phyloP scores from a whole-genome alignment of 176 grass and related monocot genomes.

The Musa schizocarpa region DNA sequence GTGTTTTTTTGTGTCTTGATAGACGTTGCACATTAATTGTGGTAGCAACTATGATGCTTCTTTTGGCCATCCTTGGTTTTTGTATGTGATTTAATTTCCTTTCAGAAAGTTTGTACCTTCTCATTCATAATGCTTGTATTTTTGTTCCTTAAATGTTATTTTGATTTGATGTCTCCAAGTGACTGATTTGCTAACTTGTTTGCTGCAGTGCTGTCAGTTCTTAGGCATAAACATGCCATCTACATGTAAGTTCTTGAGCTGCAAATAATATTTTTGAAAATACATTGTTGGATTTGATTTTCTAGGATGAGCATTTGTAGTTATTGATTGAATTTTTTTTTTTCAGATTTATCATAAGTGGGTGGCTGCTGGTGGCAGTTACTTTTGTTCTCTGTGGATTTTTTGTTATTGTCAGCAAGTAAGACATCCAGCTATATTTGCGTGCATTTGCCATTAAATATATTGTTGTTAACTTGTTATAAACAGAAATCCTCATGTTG shows the following conservation, averaged over 20 bases:
- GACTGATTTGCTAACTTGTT: neutral
- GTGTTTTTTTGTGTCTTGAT: slow-evolving; percentile 12
- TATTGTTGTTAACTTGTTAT: neutral
- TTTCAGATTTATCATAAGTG: slow-evolving; percentile 68
- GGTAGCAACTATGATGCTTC: slow-evolving; percentile 64
- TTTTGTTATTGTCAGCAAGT: slow-evolving; percentile 73
- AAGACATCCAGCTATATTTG: slow-evolving; percentile 3
- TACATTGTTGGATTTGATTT: neutral
- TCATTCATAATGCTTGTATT: neutral
- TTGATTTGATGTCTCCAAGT: neutral
- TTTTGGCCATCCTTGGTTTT: slow-evolving; percentile 74
- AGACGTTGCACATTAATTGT: slow-evolving; percentile 52
- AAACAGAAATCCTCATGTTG: neutral
- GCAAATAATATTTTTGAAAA: neutral
- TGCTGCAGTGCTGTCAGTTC: slow-evolving; percentile 47
- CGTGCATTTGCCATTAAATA: neutral
- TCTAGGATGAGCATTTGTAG: neutral
- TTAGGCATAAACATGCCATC: slow-evolving; percentile 54
- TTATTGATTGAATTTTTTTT: neutral
- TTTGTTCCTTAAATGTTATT: neutral
- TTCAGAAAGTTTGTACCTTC: neutral
- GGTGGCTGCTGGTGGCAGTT: slow-evolving; percentile 52
- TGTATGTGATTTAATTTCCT: slow-evolving; percentile 31
- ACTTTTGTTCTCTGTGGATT: slow-evolving; percentile 73
- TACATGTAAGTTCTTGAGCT: slow-evolving; percentile 53